phyloP scores from a whole-genome alignment of 352 stramenopile genomes.

The Thraustochytrium striatum region DNA sequence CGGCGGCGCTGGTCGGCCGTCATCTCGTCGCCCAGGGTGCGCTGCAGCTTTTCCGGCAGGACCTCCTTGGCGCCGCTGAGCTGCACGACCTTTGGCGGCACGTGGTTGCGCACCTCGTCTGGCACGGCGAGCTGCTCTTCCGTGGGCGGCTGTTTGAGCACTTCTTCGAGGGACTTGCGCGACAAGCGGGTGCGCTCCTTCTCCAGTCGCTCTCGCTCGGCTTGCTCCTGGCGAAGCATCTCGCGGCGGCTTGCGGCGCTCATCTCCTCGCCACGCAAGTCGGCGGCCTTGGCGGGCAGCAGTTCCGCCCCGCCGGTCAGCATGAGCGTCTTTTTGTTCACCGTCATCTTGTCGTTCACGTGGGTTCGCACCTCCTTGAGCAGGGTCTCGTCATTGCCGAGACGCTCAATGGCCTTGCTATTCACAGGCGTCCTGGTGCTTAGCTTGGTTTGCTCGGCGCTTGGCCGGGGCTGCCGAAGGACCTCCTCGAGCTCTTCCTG shows the following conservation, averaged over 20 bases:
- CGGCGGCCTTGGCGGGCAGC: neutral
- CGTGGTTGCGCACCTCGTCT: neutral
- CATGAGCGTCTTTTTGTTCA: constrained; percentile 10
- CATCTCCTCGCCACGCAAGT: constrained; percentile 11
- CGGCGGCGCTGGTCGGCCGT: neutral
- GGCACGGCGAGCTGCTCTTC: neutral
- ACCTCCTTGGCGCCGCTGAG: neutral
- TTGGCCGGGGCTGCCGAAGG: neutral
- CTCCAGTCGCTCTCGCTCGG: neutral
- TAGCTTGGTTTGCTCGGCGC: neutral
- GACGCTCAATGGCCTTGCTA: neutral
- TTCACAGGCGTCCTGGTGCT: neutral
- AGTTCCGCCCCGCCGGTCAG: constrained; percentile 20
- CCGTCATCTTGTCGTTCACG: neutral
- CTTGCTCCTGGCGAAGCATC: neutral
- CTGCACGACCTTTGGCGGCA: constrained; percentile 23
- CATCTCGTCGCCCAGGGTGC: constrained; percentile 39
- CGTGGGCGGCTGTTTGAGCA: neutral
- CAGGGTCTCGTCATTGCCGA: constrained; percentile 11
- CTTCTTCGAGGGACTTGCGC: neutral
- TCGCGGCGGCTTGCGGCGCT: neutral
- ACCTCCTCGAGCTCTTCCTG: neutral
- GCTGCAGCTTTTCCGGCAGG: constrained; percentile 14
- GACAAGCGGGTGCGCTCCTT: neutral
- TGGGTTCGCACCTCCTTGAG: neutral